Evolutionary conservation across 495 filamentous ascomycete genomes (phyloP).

Genomic region (Articulospora tetracladia): DNA sequence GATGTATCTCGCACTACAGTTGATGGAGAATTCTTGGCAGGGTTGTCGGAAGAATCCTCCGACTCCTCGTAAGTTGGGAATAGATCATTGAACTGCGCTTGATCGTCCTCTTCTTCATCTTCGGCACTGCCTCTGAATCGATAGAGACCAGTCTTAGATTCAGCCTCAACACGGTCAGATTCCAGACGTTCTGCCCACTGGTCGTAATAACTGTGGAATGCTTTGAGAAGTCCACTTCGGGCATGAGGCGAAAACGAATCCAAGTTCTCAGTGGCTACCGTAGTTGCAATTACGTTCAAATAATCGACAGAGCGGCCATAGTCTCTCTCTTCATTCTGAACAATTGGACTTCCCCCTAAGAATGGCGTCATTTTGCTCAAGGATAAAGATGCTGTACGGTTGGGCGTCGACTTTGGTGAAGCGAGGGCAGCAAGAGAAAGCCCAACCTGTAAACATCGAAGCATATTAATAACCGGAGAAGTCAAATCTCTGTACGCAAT

Average conservation of each 20-base stretch:
- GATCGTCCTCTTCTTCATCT: slow-evolving; percentile 70
- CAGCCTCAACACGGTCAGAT: slow-evolving; percentile 67
- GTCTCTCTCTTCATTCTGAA: slow-evolving; percentile 18
- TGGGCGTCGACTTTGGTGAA: slow-evolving; percentile 20
- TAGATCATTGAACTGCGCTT: slow-evolving; percentile 69
- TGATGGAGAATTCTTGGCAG: slow-evolving; percentile 10
- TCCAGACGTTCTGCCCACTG: slow-evolving; percentile 73
- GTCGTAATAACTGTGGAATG: slow-evolving; percentile 67
- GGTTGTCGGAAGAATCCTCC: slow-evolving; percentile 21
- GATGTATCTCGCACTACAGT: slow-evolving; percentile 40
- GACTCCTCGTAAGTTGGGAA: slow-evolving; percentile 77
- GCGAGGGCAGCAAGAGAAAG: slow-evolving; percentile 53
- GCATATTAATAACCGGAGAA: slow-evolving; percentile 71
- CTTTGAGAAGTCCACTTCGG: slow-evolving; percentile 38
- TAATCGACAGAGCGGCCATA: slow-evolving; percentile 45
- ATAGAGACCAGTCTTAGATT: slow-evolving; percentile 71
- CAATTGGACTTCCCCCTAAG: slow-evolving; percentile 44
- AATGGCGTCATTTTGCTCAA: slow-evolving; percentile 56
- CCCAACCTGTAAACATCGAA: slow-evolving; percentile 76
- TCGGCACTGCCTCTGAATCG: slow-evolving; percentile 71
- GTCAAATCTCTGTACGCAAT: slow-evolving; percentile 81
- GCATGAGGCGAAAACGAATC: slow-evolving; percentile 30
- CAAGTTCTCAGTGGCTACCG: slow-evolving; percentile 37
- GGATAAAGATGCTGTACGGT: slow-evolving; percentile 11
- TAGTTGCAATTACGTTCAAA: slow-evolving; percentile 34